Evolutionary conservation across 2,329 filamentous ascomycete species (phyloP).

Genomic region (Leptographium galeiforme): DNA sequence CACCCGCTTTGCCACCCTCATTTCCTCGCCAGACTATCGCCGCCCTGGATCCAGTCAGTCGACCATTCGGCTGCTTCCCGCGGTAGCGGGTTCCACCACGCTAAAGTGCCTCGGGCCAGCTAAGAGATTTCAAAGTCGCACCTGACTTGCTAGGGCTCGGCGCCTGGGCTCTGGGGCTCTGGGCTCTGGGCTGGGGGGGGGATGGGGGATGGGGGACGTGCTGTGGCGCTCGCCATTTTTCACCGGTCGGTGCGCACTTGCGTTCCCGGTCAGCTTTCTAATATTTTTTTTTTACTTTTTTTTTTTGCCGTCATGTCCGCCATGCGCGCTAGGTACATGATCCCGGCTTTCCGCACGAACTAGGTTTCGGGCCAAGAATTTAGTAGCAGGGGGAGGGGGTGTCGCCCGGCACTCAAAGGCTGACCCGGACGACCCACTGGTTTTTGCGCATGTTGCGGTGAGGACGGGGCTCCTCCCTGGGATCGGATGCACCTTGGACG

Average conservation of each 20-base stretch:
- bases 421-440: not conserved
- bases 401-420: not conserved
- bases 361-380: not conserved
- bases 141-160: not conserved
- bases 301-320: not conserved
- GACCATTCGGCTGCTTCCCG: not conserved
- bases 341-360: not conserved
- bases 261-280: not conserved
- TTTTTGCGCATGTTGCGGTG: not conserved
- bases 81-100: not conserved
- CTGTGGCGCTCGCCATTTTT: not conserved
- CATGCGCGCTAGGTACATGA: not conserved
- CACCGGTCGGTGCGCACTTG: not conserved
- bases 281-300: no score
- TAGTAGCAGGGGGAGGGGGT: not conserved
- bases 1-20: not conserved
- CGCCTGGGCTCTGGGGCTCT: not conserved
- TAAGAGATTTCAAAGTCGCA: not conserved
- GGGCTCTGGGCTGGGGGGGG: not conserved
- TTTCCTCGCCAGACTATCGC: not conserved
- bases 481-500: not conserved
- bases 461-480: not conserved
- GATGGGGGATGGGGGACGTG: no score
- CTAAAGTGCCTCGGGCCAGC: not conserved
- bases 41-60: not conserved